Base-by-base conservation (phyloP, 345 rosid genomes). In the Melaleuca quinquenervia region DNA sequence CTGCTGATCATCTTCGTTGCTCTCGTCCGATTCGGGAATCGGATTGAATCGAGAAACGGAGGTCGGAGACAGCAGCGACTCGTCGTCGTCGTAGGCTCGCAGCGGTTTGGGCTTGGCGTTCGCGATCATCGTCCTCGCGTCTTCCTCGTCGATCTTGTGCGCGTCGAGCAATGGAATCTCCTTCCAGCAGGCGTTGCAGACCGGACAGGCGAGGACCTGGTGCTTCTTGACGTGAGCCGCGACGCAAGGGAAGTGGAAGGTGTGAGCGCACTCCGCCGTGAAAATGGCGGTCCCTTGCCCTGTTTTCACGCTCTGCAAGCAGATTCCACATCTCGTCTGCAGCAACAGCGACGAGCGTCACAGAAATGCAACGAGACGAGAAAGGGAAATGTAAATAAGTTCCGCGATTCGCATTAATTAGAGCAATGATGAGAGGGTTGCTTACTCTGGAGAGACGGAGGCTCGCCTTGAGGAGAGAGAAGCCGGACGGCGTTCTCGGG, bases 191-290 rank as follows among this genome's bases (percentile, higher is more conserved):
- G 91, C 44, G 90, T 86, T 87, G 89, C 99, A 96, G 13, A 97
- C 93, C 21, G 99, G 99, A 48, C 99, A 97, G 41, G 87, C 56
- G 84, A 94, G 89, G 32, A 92, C 85, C 2, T 88, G 89, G 12
- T 87, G 91, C 83, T 88, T 91, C 78, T 89, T 89, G 54, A 90
- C 83, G 84, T 89, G 93, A 52, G 94, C 76, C 50, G 96, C 89
- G 24, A 96, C 83, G 85, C 98, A 97, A 3, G 95, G 95, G 87
- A 96, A 95, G 86, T 97, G 98, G 82, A 97, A 97, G 29, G 89
- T 85, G 86, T 97, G 98, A 1, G 93, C 91, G 84, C 99, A 97
- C 86, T 96, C 98, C 24, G 98, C 98, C 32, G 97, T 97, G 91
- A 93, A 93, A 78, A 95, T 93, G 32, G 97, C 97, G 14, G 95